Evolutionary conservation across 805 yeast genomes (phyloP), one percentile per base, ranked within the genome.

Genomic region (Ogataea ramenticola): DNA sequence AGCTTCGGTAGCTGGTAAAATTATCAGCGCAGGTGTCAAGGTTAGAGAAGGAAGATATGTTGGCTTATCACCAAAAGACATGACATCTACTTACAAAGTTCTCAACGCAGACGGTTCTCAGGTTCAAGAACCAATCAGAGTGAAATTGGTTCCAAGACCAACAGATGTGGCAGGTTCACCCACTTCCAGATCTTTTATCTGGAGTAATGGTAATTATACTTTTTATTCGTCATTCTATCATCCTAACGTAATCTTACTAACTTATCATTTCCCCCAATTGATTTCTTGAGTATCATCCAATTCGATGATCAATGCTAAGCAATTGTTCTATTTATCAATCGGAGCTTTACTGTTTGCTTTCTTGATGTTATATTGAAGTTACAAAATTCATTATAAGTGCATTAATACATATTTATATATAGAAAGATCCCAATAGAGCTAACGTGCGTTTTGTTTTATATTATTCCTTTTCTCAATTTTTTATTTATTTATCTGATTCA

Each of bases 1-100:
- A 15, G 46, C 51, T 36, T 67, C 65, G 4, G 42, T 65, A 26
- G 78, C 75, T 1, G 57, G 61, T 5, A 65, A 63, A 0, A 56
- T 80, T 41, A 70, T 82, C 35, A 63, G 65, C 26, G 56, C 54
- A 10, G 86, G 87, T 1, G 80, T 75, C 4, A 57, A 64, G 8
- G 67, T 64, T 0, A 54, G 60, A 10, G 61, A 56, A 39, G 91
- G 91, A 0, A 61, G 62, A 45, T 80, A 60, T 54, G 72, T 80
- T 9, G 53, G 65, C 3, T 55, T 83, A 9, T 46, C 63, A 2
- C 68, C 65, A 9, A 54, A 61, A 0, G 80, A 79, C 35, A 52
- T 79, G 44, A 48, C 49, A 10, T 65, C 77, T 1, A 64, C 64
- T 7, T 72, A 54, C 50, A 64, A 67, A 40, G 69, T 82, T 7